Percentiles rank a stretch among this genome's conserved stretches.
Conservation (phyloP, 164 flowering plant genomes). For the grape (Vitis vinifera) region DNA sequence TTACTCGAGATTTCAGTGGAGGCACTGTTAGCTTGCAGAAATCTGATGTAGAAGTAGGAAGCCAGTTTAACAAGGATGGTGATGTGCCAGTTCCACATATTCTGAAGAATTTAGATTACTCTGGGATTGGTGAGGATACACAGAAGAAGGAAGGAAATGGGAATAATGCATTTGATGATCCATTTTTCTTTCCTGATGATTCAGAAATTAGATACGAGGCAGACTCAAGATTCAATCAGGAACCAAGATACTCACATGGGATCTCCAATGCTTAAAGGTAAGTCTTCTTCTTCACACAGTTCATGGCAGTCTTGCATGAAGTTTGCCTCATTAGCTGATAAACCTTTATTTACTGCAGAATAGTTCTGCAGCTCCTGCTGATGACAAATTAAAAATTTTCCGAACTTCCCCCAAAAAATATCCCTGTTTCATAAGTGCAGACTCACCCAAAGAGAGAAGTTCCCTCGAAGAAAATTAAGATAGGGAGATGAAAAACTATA, state of each 20-base stretch:
- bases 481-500: no score
- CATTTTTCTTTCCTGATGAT: neutral
- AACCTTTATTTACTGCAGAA: no score
- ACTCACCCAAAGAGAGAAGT: no score
- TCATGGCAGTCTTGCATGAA: no score
- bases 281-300: no score
- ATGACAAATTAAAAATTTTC: no score
- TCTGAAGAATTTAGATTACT: conserved; percentile 27
- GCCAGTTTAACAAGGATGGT: conserved; percentile 12
- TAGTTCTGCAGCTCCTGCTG: no score
- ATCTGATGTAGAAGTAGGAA: conserved; percentile 25
- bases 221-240: neutral
- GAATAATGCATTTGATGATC: neutral
- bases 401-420: no score
- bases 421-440: no score
- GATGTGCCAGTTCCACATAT: conserved; percentile 12
- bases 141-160: conserved; percentile 12
- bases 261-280: neutral
- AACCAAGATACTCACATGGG: neutral
- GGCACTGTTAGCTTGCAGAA: conserved; percentile 10
- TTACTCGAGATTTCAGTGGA: neutral
- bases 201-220: no score
- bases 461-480: no score
- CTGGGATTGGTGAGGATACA: conserved; percentile 12
- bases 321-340: no score